These are phyloP conservation scores for Sclerotinia trifoliorum DNA, from an alignment of 2,329 filamentous ascomycete genomes.

Conservation along the genomic window DNA sequence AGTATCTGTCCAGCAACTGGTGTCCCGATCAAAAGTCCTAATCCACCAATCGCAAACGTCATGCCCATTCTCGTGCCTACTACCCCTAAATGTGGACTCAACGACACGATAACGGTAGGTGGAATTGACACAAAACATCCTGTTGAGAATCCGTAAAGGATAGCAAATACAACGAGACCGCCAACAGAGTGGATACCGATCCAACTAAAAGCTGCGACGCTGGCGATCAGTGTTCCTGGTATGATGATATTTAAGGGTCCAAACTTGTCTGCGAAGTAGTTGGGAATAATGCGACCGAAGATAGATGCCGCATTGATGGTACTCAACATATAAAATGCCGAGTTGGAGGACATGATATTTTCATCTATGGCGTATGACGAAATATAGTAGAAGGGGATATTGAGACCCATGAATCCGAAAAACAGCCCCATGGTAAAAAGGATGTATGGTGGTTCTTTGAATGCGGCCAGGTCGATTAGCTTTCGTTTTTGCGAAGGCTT, in stretches of 20 bases:
- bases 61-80: conserved; percentile 28
- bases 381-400: conserved; percentile 31
- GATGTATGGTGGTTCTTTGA: conserved; percentile 23
- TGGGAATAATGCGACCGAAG: conserved; percentile 30
- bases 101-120: conserved; percentile 24
- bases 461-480: conserved; percentile 15
- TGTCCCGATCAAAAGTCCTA: conserved; percentile 25
- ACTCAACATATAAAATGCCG: conserved; percentile 30
- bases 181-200: conserved; percentile 24
- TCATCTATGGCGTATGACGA: conserved; percentile 25
- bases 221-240: conserved; percentile 23
- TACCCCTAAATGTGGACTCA: conserved; percentile 21
- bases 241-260: conserved; percentile 41
- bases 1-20: conserved; percentile 22
- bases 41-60: conserved; percentile 21
- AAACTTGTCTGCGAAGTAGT: conserved; percentile 26
- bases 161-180: conserved; percentile 24
- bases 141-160: conserved; percentile 30
- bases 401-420: conserved; percentile 42
- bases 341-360: conserved; percentile 23
- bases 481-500: conserved; percentile 50
- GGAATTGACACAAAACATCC: conserved; percentile 27
- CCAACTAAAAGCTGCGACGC: conserved; percentile 25
- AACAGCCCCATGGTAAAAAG: conserved; percentile 48
- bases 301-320: conserved; percentile 31